Percentiles rank a stretch among this genome's conserved stretches.
Evolutionary conservation across 768 basidiomycete species (phyloP).

Genomic region (Russula griseocarnosa): DNA sequence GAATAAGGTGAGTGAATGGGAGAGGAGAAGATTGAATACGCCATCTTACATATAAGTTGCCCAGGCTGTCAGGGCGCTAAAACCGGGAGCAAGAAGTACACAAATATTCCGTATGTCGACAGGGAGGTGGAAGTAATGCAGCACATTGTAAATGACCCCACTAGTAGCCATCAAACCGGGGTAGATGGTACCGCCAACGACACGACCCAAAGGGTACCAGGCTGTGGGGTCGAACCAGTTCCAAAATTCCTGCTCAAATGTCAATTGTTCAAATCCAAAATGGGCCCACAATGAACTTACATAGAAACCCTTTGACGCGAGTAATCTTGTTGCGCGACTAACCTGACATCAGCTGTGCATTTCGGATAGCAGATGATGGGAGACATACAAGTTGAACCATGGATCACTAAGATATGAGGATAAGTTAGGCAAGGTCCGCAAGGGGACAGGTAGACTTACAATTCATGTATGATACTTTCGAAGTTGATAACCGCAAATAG

Average conservation of each 20-base stretch:
- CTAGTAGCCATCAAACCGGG: constrained; percentile 98
- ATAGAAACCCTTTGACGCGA: constrained; percentile 93
- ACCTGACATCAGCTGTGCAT: constrained; percentile 4
- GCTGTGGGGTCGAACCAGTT: constrained; percentile 99
- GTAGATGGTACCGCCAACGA: constrained; percentile 97
- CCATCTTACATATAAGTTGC: constrained; percentile 79
- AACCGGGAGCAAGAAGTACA: constrained; percentile 94
- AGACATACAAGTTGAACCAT: constrained; percentile 97
- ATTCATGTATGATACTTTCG: constrained; percentile 99
- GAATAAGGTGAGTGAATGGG: not conserved
- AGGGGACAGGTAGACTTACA: constrained; percentile 51
- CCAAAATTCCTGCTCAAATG: constrained; percentile 81
- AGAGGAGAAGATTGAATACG: not conserved
- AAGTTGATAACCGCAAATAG: constrained; percentile 97
- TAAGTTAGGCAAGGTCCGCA: constrained; percentile 1
- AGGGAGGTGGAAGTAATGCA: constrained; percentile 85
- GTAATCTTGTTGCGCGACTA: constrained; percentile 88
- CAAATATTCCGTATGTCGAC: constrained; percentile 98
- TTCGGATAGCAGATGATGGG: not conserved
- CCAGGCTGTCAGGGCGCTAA: constrained; percentile 95
- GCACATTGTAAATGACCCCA: constrained; percentile 91
- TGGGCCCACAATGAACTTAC: constrained; percentile 45
- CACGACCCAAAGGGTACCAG: constrained; percentile 98
- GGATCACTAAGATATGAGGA: constrained; percentile 60
- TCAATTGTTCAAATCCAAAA: not conserved